phyloP scores from a whole-genome alignment of 371 early-diverging fungal genomes.

The Apophysomyces trapeziformis region DNA sequence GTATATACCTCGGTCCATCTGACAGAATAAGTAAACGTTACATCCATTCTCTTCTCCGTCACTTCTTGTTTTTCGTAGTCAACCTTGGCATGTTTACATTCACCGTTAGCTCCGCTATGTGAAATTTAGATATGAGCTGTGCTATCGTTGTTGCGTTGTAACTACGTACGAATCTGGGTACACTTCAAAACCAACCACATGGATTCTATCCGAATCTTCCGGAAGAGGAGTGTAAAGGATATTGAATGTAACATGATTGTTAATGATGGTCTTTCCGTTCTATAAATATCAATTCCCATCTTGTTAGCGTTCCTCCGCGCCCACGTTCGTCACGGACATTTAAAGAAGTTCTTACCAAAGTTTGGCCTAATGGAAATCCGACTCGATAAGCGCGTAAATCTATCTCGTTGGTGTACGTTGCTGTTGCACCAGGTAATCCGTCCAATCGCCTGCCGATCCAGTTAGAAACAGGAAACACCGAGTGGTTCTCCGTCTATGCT shows the following conservation, averaged over 20 bases:
- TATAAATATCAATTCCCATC: constrained; percentile 8
- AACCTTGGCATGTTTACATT: constrained; percentile 38
- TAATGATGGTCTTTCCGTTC: constrained; percentile 37
- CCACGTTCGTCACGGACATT: not conserved
- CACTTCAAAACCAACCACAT: constrained; percentile 49
- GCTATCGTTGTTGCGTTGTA: not conserved
- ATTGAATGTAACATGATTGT: constrained; percentile 52
- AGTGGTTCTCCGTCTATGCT: not conserved
- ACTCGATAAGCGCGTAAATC: constrained; percentile 45
- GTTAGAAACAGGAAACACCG: not conserved
- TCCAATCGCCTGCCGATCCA: constrained; percentile 40
- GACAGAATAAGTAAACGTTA: constrained; percentile 49
- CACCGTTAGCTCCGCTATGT: constrained; percentile 36
- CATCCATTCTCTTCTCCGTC: constrained; percentile 26
- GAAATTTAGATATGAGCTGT: not conserved
- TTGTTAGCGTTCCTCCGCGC: not conserved
- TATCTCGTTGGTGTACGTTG: constrained; percentile 53
- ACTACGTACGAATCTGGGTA: constrained; percentile 53
- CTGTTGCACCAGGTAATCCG: constrained; percentile 49
- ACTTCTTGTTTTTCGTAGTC: constrained; percentile 47
- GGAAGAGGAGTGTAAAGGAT: constrained; percentile 29
- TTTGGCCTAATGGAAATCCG: constrained; percentile 53
- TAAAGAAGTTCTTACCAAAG: constrained; percentile 23
- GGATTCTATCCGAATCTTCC: constrained; percentile 19
- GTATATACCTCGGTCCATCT: constrained; percentile 44